phyloP scores from a whole-genome alignment of 106 monocot genomes.

The Amphibolis antarctica region DNA sequence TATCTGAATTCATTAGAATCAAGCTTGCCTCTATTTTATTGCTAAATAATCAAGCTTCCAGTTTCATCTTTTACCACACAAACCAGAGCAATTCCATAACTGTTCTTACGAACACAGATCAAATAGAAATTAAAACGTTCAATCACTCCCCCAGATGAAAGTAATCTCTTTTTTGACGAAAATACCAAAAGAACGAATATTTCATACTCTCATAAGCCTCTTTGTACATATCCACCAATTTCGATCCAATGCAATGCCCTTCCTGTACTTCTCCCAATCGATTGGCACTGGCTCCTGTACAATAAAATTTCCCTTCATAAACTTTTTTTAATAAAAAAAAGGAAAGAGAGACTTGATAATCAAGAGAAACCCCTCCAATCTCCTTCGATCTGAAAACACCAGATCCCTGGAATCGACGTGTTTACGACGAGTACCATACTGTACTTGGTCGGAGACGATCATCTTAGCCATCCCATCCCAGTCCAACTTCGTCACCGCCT shows the following conservation, averaged over 20 bases:
- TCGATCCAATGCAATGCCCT: slow-evolving; percentile 23
- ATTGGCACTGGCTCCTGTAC: slow-evolving; percentile 21
- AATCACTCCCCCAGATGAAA: too few relatives aligned
- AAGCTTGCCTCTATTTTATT: too few relatives aligned
- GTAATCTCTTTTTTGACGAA: too few relatives aligned
- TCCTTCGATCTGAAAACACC: slow-evolving; percentile 1
- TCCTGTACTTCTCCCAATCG: slow-evolving; percentile 29
- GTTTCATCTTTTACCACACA: too few relatives aligned
- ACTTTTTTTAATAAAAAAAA: too few relatives aligned
- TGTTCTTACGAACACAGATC: too few relatives aligned
- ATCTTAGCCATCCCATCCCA: slow-evolving; percentile 90
- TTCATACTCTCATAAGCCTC: slow-evolving; percentile 25
- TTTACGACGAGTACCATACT: slow-evolving; percentile 66
- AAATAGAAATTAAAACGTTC: too few relatives aligned
- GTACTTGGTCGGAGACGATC: slow-evolving; percentile 78
- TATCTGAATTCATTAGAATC: too few relatives aligned
- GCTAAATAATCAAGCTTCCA: too few relatives aligned
- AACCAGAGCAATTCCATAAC: too few relatives aligned
- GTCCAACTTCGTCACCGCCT: slow-evolving; percentile 56
- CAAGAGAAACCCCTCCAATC: neutral
- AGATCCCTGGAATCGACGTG: neutral
- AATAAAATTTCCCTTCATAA: neutral
- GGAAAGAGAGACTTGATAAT: too few relatives aligned
- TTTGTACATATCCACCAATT: slow-evolving; percentile 32
- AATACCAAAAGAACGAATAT: too few relatives aligned